phyloP scores from a whole-genome alignment of 2,329 filamentous ascomycete species.

The Aspergillus spinulosporus region DNA sequence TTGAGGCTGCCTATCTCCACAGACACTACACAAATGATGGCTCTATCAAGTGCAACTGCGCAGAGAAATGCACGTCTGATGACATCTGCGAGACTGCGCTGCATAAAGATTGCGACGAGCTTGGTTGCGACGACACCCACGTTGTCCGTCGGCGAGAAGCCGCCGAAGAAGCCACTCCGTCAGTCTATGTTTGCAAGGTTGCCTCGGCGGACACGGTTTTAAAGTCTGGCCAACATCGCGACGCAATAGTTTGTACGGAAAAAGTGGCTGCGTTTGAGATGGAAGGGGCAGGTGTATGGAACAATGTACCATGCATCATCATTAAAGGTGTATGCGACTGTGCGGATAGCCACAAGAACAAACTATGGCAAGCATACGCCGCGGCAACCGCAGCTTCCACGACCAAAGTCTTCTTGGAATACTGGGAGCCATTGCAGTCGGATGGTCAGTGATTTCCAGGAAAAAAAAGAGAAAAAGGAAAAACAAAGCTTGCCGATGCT shows the following conservation, averaged over 20 bases:
- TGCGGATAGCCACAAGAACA: constrained; percentile 24
- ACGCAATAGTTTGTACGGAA: constrained; percentile 3
- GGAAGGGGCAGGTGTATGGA: constrained; percentile 7
- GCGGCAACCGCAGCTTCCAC: constrained; percentile 9
- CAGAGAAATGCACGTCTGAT: background rate
- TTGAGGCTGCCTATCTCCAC: constrained; percentile 2
- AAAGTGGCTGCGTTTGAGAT: constrained; percentile 20
- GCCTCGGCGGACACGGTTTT: constrained; percentile 18
- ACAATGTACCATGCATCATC: constrained; percentile 8
- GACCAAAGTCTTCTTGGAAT: constrained; percentile 9
- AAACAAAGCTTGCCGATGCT: background rate
- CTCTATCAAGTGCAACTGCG: background rate
- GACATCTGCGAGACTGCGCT: constrained; percentile 10
- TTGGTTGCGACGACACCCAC: constrained; percentile 2
- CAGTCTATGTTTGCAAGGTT: constrained; percentile 11
- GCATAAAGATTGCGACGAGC: background rate
- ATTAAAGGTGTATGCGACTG: constrained; percentile 21
- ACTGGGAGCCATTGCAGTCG: background rate
- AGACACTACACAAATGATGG: constrained; percentile 4
- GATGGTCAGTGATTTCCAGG: background rate
- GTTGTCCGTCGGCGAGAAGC: background rate
- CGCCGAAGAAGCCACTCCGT: background rate
- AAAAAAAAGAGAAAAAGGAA: background rate
- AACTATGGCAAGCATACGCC: constrained; percentile 21
- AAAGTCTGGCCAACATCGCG: constrained; percentile 14